Conservation (phyloP, 1,284 basidiomycete genomes). For the Takashimella koratensis region DNA sequence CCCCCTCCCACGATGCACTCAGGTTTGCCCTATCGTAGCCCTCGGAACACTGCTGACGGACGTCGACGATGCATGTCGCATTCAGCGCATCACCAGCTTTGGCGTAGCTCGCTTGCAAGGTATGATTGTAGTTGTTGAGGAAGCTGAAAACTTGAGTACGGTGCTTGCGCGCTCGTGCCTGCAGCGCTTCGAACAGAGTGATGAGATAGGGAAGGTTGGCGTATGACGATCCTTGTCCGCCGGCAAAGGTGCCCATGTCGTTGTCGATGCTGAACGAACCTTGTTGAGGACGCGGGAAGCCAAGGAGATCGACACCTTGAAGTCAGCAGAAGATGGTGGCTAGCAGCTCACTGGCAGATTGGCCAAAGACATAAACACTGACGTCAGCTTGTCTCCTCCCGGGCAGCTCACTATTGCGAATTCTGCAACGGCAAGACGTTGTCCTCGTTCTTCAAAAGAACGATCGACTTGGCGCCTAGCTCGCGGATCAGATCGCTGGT, state of each 20-base stretch:
- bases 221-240: slow-evolving; percentile 12
- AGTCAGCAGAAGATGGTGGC: not conserved
- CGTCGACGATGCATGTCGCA: slow-evolving; percentile 13
- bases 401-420: slow-evolving; percentile 43
- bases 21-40: slow-evolving; percentile 7
- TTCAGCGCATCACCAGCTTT: not conserved
- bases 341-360: slow-evolving; percentile 6
- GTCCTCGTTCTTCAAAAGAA: slow-evolving; percentile 67
- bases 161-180: slow-evolving; percentile 3
- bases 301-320: slow-evolving; percentile 10
- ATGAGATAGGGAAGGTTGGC: slow-evolving; percentile 10
- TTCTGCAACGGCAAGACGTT: slow-evolving; percentile 58
- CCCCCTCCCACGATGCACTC: slow-evolving; percentile 15
- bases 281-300: slow-evolving; percentile 9
- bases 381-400: slow-evolving; percentile 4
- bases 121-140: slow-evolving; percentile 19
- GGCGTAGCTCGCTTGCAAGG: slow-evolving; percentile 12
- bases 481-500: slow-evolving; percentile 14
- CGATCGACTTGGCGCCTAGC: slow-evolving; percentile 51
- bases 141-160: slow-evolving; percentile 15
- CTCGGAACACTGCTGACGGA: slow-evolving; percentile 9
- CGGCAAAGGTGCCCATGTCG: slow-evolving; percentile 8
- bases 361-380: slow-evolving; percentile 5
- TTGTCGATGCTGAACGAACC: slow-evolving; percentile 3
- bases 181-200: slow-evolving; percentile 11